phyloP scores from a whole-genome alignment of 2,329 filamentous ascomycete genomes.

The Lizonia empirigonia region DNA sequence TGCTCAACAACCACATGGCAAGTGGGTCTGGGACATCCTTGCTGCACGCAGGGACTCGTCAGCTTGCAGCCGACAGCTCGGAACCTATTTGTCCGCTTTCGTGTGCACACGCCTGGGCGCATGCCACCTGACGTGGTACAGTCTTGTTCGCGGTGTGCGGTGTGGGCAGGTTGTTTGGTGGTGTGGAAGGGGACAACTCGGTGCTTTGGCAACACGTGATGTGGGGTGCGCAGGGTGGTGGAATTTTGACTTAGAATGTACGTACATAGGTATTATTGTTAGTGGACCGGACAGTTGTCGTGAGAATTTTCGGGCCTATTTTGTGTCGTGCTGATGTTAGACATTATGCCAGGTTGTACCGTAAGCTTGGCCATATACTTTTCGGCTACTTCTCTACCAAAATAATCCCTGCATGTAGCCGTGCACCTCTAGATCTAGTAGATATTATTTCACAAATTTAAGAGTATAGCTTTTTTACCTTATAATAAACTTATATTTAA shows the following conservation, averaged over 20 bases:
- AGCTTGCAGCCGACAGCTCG: constrained; percentile 2
- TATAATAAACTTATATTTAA: too few species aligned
- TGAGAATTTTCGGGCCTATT: not conserved
- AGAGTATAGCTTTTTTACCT: too few species aligned
- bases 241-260: too few species aligned
- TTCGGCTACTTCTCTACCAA: too few species aligned
- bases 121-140: constrained; percentile 3
- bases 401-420: too few species aligned
- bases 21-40: constrained; percentile 8
- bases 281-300: constrained; percentile 3
- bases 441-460: too few species aligned
- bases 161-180: not conserved
- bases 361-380: too few species aligned
- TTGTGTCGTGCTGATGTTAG: constrained; percentile 6
- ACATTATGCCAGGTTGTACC: not conserved
- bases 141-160: not conserved
- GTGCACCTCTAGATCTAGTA: too few species aligned
- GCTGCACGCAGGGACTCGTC: constrained; percentile 10
- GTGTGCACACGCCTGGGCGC: not conserved
- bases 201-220: constrained; percentile 6
- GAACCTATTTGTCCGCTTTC: not conserved
- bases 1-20: constrained; percentile 13
- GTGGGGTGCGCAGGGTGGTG: not conserved
- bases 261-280: too few species aligned
- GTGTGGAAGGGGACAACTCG: too few species aligned